phyloP scores from a whole-genome alignment of 805 yeast genomes.

The Kodamaea kaohsiungensis region DNA sequence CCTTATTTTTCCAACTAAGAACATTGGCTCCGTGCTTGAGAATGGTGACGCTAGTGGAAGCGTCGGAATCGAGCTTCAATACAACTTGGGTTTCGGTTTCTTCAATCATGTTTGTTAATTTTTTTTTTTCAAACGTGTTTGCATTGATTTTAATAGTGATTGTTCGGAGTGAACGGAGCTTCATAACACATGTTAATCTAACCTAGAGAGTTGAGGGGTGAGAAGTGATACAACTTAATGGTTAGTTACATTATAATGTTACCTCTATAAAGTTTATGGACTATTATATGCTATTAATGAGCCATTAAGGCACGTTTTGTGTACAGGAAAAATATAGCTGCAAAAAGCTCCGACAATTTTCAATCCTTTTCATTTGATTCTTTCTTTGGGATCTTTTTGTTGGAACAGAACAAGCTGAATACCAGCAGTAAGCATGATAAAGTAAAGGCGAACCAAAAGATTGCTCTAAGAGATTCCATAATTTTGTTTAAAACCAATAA shows the following conservation, averaged over 20 bases:
- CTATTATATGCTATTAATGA: not conserved
- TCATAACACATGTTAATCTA: no score
- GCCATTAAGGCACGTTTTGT: no score
- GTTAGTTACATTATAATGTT: no score
- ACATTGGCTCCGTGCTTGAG: conserved; percentile 89
- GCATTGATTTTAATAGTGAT: not conserved
- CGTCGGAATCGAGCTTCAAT: conserved; percentile 54
- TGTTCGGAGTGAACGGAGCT: not conserved
- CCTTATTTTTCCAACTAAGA: conserved; percentile 70
- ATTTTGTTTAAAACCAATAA: conserved; percentile 28
- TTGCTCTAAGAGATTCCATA: conserved; percentile 31
- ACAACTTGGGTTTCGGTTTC: conserved; percentile 64
- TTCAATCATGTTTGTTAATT: conserved; percentile 40
- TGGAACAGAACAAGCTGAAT: conserved; percentile 37
- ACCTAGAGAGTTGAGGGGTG: not conserved
- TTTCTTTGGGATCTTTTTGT: conserved; percentile 38
- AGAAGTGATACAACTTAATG: not conserved
- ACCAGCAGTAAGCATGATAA: conserved; percentile 33
- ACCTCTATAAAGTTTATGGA: not conserved
- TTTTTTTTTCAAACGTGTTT: not conserved
- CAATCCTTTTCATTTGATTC: no score
- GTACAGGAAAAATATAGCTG: no score
- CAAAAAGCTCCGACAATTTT: no score
- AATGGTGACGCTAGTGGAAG: conserved; percentile 60
- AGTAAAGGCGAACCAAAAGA: conserved; percentile 39